A percentile compares a stretch with the other conserved stretches of the same genome.
Conservation (phyloP, 306 rosid genomes). For the Quercus variabilis region DNA sequence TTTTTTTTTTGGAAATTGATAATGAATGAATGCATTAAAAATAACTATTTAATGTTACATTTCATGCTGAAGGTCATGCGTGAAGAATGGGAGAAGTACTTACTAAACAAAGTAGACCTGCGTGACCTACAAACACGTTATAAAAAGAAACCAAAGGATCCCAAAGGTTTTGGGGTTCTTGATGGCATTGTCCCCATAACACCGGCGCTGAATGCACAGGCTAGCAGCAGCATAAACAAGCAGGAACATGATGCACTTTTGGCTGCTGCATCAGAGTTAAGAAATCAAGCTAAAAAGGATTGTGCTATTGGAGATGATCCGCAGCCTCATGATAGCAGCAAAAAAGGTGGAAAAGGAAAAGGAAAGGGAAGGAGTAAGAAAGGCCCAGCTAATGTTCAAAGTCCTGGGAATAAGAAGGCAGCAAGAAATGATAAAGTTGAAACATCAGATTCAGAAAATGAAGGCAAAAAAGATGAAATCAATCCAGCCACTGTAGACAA, state of each 20-base stretch:
- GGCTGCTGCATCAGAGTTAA: conserved; percentile 76
- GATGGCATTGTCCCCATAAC: conserved; percentile 76
- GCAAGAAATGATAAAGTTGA: conserved; percentile 31
- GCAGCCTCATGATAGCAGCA: conserved; percentile 30
- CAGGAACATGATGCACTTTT: conserved; percentile 79
- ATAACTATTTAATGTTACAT: conserved; percentile 5
- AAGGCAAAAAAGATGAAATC: conserved; percentile 32
- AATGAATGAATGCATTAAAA: conserved; percentile 12
- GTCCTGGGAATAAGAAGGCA: conserved; percentile 35
- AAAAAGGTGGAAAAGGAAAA: conserved; percentile 49
- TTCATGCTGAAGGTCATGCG: conserved; percentile 61
- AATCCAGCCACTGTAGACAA: conserved; percentile 40
- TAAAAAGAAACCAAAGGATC: conserved; percentile 80
- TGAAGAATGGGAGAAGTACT: conserved; percentile 89
- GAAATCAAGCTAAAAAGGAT: conserved; percentile 47
- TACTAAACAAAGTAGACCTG: conserved; percentile 80
- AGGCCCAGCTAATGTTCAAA: conserved; percentile 24
- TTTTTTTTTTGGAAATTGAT: conserved; percentile 4
- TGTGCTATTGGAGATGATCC: conserved; percentile 39
- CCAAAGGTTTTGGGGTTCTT: conserved; percentile 97
- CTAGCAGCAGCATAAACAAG: conserved; percentile 66
- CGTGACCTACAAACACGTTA: conserved; percentile 57
- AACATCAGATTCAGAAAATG: conserved; percentile 39
- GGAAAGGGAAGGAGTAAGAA: conserved; percentile 54
- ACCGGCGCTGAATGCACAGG: conserved; percentile 57